Evolutionary conservation across 2,329 filamentous ascomycete species (phyloP).

Genomic region (Pseudocercospora eumusae): DNA sequence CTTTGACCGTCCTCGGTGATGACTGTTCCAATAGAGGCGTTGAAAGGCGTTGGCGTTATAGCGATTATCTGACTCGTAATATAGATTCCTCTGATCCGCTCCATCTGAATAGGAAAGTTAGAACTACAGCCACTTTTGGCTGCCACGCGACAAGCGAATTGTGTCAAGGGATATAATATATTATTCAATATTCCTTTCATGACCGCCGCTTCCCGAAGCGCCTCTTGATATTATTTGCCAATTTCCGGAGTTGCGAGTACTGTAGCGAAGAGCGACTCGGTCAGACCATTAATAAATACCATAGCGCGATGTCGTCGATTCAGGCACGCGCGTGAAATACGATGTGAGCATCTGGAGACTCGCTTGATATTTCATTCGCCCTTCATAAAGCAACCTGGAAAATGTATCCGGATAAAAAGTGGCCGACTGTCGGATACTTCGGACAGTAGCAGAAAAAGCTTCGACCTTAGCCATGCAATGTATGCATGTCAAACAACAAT

Average conservation of each 20-base stretch:
- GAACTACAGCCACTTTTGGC: not conserved
- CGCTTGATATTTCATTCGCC: not conserved
- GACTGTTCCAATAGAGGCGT: not conserved
- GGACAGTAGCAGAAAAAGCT: not conserved
- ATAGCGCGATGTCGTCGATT: not conserved
- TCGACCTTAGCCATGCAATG: constrained; percentile 1
- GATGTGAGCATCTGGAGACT: not conserved
- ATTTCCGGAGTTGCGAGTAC: constrained; percentile 1
- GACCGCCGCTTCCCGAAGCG: not conserved
- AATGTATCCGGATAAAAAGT: not conserved
- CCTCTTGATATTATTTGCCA: constrained; percentile 2
- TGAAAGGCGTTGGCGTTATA: not conserved
- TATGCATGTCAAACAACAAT: constrained; percentile 2
- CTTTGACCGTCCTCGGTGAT: not conserved
- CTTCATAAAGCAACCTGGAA: not conserved
- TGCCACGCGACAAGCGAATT: not conserved
- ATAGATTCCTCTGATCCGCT: not conserved
- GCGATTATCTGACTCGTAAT: not conserved
- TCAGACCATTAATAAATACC: not conserved
- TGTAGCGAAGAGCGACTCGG: not conserved
- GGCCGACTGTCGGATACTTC: not conserved
- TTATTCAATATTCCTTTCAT: too few relatives aligned
- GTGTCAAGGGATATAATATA: not conserved
- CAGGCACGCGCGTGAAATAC: not conserved
- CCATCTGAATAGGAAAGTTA: not conserved